phyloP scores from a whole-genome alignment of 2,329 filamentous ascomycete genomes.

The Talaromyces sp. region DNA sequence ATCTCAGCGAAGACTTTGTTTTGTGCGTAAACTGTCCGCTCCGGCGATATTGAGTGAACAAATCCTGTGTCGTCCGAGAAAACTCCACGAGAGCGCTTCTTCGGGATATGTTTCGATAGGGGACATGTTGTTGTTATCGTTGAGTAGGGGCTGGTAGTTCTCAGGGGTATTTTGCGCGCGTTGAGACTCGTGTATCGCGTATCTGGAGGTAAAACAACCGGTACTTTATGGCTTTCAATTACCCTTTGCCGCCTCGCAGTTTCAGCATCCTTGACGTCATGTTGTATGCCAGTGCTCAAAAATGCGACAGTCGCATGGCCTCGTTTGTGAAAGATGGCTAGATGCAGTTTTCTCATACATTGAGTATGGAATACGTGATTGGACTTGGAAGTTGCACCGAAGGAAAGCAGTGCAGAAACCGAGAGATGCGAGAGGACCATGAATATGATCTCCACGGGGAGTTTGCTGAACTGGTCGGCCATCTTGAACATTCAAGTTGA shows the following conservation, averaged over 20 bases:
- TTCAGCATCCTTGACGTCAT: conserved; percentile 13
- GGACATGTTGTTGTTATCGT: neutral
- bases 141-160: neutral
- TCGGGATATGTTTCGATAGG: neutral
- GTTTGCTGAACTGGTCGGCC: conserved; percentile 16
- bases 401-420: conserved; percentile 26
- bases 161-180: neutral
- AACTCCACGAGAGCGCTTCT: neutral
- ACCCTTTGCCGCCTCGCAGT: conserved; percentile 6
- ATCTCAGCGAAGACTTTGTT: conserved; percentile 23
- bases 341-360: conserved; percentile 26
- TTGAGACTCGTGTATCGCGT: neutral
- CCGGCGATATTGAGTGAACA: neutral
- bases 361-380: conserved; percentile 26
- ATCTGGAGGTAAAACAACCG: conserved; percentile 15
- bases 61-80: neutral
- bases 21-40: conserved; percentile 23
- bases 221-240: conserved; percentile 12
- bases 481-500: neutral
- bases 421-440: conserved; percentile 29
- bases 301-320: conserved; percentile 30
- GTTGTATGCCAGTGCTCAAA: conserved; percentile 23
- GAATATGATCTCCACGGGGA: conserved; percentile 30
- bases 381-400: conserved; percentile 27
- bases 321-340: conserved; percentile 31